Percentiles rank a stretch among this genome's conserved stretches.
phyloP scores from a whole-genome alignment of 2,329 filamentous ascomycete species.

The Hypoxylon sp. region DNA sequence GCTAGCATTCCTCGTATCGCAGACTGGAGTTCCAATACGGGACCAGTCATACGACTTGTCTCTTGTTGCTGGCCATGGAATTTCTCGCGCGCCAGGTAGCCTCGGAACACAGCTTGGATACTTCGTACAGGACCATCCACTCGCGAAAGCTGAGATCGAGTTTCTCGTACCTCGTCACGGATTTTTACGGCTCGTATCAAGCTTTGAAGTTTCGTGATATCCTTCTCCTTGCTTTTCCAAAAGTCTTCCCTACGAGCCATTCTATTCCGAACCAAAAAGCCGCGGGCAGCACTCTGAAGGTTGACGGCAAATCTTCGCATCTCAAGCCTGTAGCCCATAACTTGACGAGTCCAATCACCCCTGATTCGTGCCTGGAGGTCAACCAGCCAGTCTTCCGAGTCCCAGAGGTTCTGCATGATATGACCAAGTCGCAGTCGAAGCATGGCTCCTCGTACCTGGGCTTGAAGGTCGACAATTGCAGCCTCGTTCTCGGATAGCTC shows the following conservation, averaged over 20 bases:
- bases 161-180: conserved; percentile 67
- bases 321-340: conserved; percentile 81
- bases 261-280: conserved; percentile 76
- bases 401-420: conserved; percentile 91
- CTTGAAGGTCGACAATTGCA: conserved; percentile 82
- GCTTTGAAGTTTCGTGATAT: conserved; percentile 85
- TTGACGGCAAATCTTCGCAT: conserved; percentile 85
- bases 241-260: conserved; percentile 72
- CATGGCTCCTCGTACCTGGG: conserved; percentile 85
- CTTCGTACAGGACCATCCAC: conserved; percentile 73
- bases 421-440: conserved; percentile 80
- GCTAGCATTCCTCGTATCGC: conserved; percentile 74
- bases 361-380: conserved; percentile 89
- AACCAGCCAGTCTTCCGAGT: conserved; percentile 79
- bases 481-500: conserved; percentile 82
- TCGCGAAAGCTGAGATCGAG: conserved; percentile 69
- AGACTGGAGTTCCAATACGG: conserved; percentile 72
- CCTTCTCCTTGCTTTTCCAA: conserved; percentile 76
- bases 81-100: conserved; percentile 71
- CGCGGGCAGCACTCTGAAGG: conserved; percentile 83
- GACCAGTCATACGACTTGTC: conserved; percentile 63
- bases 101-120: conserved; percentile 74
- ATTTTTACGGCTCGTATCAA: conserved; percentile 77
- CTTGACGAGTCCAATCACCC: conserved; percentile 87
- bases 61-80: conserved; percentile 67